A percentile compares a stretch with the other conserved stretches of the same genome.
These are phyloP conservation scores for Penstemon davidsonii DNA, from an alignment of 257 asterid genomes.

Conservation along the genomic window DNA sequence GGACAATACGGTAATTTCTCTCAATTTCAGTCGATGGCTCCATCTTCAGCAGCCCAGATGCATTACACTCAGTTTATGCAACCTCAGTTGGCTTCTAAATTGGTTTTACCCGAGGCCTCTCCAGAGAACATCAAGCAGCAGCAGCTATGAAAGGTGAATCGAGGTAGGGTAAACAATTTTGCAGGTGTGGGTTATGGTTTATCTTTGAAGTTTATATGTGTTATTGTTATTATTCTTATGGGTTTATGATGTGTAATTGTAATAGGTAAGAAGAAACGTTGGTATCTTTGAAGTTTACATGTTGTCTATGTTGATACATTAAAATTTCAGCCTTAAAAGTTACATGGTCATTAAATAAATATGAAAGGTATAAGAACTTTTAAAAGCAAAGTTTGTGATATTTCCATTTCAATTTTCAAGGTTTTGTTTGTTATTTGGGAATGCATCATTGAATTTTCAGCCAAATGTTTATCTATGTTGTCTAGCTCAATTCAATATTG, in stretches of 20 bases:
- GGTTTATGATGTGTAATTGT: slow-evolving; percentile 67
- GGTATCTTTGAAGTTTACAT: slow-evolving; percentile 23
- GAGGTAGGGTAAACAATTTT: slow-evolving; percentile 68
- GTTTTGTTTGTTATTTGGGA: too few species aligned
- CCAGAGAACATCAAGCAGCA: slow-evolving; percentile 36
- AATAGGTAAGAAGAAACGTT: slow-evolving; percentile 50
- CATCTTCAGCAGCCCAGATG: slow-evolving; percentile 63
- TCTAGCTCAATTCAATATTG: too few species aligned
- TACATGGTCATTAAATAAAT: slow-evolving; percentile 29
- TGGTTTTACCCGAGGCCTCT: slow-evolving; percentile 47
- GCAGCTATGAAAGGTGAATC: slow-evolving; percentile 61
- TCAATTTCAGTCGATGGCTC: slow-evolving; percentile 67
- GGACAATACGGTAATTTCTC: slow-evolving; percentile 66
- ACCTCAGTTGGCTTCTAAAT: slow-evolving; percentile 61
- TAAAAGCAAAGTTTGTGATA: not conserved
- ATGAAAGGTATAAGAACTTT: slow-evolving; percentile 16
- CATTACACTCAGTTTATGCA: slow-evolving; percentile 68
- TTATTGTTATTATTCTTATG: slow-evolving; percentile 40
- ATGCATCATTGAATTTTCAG: too few species aligned
- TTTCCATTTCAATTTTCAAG: too few species aligned
- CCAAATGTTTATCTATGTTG: too few species aligned
- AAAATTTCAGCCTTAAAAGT: slow-evolving; percentile 37
- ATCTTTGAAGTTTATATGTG: slow-evolving; percentile 38
- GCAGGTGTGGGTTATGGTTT: slow-evolving; percentile 49
- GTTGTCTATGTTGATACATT: slow-evolving; percentile 49